Evolutionary conservation across 257 asterid species (phyloP).

Genomic region (Haberlea rhodopensis): DNA sequence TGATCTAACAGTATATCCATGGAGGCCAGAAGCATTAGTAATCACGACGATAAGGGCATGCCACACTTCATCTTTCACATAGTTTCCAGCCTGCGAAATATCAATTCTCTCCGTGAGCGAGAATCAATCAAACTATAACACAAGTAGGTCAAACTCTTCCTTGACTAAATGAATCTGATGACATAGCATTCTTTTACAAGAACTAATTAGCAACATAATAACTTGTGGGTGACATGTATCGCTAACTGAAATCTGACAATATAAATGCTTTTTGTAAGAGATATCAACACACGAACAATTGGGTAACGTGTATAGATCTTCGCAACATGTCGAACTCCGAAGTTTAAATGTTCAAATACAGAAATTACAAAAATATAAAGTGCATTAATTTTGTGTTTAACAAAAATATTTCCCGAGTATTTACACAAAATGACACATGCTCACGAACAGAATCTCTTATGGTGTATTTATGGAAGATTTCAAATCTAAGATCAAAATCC

Average conservation of each 20-base stretch:
- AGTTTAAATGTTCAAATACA: neutral
- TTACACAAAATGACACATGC: constrained; percentile 1
- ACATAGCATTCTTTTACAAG: neutral
- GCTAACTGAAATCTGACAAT: constrained; percentile 6
- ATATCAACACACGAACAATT: neutral
- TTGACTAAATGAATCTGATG: neutral
- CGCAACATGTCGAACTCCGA: neutral
- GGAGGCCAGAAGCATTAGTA: constrained; percentile 89
- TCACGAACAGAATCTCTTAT: constrained; percentile 24
- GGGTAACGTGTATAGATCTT: neutral
- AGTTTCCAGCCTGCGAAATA: constrained; percentile 74
- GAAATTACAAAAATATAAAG: neutral
- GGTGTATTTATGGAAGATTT: too few species aligned
- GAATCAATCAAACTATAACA: neutral
- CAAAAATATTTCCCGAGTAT: neutral
- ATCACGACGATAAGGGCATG: constrained; percentile 86
- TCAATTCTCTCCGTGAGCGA: constrained; percentile 15
- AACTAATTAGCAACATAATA: constrained; percentile 7
- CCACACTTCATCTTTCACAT: constrained; percentile 97
- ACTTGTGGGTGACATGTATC: neutral
- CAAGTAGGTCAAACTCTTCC: neutral
- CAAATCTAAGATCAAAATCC: too few species aligned
- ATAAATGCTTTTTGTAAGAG: neutral
- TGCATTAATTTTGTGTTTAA: constrained; percentile 4
- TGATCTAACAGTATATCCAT: constrained; percentile 83